These are phyloP conservation scores for Fusarium tjaetaba DNA, from an alignment of 2,329 filamentous ascomycete species.

Conservation along the genomic window DNA sequence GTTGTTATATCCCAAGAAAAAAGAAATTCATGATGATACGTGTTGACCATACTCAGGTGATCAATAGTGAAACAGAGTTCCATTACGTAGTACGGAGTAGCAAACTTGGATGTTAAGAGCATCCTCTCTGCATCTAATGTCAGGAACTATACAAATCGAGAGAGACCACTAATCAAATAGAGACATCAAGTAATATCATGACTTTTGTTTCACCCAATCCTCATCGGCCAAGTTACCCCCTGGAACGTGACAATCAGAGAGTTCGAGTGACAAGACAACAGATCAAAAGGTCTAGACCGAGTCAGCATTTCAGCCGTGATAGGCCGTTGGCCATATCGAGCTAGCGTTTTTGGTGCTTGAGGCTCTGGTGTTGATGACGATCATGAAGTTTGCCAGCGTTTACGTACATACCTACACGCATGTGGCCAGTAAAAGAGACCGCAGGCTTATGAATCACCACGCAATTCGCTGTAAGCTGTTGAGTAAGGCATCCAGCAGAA, in stretches of 20 bases:
- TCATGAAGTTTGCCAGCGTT: slow-evolving; percentile 32
- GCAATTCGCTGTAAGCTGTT: slow-evolving; percentile 3
- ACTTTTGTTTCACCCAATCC: background rate
- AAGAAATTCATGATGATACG: slow-evolving; percentile 14
- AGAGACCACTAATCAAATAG: background rate
- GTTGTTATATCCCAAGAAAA: slow-evolving; percentile 36
- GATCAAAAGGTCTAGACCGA: slow-evolving; percentile 13
- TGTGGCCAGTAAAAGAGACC: slow-evolving; percentile 1
- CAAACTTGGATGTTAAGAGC: background rate
- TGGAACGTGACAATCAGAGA: slow-evolving; percentile 16
- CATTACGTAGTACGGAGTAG: background rate
- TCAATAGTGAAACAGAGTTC: background rate
- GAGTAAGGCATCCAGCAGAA: background rate
- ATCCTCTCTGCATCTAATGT: background rate
- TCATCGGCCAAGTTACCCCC: background rate
- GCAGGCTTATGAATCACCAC: slow-evolving; percentile 23
- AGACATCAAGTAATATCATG: background rate
- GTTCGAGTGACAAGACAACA: background rate
- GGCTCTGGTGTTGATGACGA: slow-evolving; percentile 33
- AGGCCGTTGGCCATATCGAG: slow-evolving; percentile 9
- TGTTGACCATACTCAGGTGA: background rate
- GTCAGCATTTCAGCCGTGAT: background rate
- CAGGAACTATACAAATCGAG: background rate
- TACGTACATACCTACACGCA: background rate
- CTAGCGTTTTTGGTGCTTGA: slow-evolving; percentile 28